phyloP scores from a whole-genome alignment of 257 asterid species.

The Ajuga chamaepitys region DNA sequence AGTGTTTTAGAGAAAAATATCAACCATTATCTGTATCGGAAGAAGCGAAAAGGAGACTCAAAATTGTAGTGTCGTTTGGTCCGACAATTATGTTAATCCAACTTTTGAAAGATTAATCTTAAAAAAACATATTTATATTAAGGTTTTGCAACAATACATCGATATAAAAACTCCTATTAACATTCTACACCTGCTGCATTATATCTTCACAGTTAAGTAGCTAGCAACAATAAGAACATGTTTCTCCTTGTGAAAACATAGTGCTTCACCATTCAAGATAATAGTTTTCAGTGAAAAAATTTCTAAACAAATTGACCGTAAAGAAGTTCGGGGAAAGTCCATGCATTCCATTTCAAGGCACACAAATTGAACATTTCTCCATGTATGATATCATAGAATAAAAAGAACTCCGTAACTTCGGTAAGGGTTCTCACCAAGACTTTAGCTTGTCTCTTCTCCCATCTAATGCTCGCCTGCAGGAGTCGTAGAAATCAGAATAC shows the following conservation, averaged over 20 bases:
- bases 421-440: slow-evolving; percentile 59
- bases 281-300: too few relatives aligned
- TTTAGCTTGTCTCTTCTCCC: slow-evolving; percentile 85
- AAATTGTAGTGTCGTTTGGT: too few relatives aligned
- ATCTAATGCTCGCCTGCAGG: slow-evolving; percentile 71
- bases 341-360: background rate
- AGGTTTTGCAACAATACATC: background rate
- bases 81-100: too few relatives aligned
- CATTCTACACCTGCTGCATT: background rate
- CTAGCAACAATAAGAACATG: background rate
- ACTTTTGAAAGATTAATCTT: too few relatives aligned
- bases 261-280: too few relatives aligned
- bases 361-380: background rate
- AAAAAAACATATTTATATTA: too few relatives aligned
- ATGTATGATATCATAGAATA: background rate
- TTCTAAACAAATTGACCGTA: too few relatives aligned
- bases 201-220: background rate
- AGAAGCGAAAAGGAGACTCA: too few relatives aligned
- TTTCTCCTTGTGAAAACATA: too few relatives aligned
- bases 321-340: too few relatives aligned
- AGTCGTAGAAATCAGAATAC: slow-evolving; percentile 6
- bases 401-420: background rate
- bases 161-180: too few relatives aligned
- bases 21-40: background rate
- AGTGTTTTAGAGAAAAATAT: background rate